Conservation (phyloP, 2,329 filamentous ascomycete genomes). For the Aspergillus pseudotamarii region DNA sequence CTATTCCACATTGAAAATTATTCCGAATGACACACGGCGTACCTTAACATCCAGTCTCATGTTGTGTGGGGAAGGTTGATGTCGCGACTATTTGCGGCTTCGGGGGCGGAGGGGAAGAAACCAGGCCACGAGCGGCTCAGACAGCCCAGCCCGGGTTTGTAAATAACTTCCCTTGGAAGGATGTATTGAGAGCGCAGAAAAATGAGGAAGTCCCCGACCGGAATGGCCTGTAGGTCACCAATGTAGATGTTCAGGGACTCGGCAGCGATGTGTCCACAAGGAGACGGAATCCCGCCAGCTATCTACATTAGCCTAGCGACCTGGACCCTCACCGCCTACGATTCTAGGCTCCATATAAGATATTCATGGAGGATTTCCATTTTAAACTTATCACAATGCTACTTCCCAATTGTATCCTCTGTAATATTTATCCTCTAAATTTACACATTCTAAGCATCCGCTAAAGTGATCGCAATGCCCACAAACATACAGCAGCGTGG, state of each 20-base stretch:
- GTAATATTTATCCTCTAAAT: not conserved
- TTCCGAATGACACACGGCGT: constrained; percentile 25
- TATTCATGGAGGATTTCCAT: not conserved
- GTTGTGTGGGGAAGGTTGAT: constrained; percentile 37
- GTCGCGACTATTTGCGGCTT: constrained; percentile 39
- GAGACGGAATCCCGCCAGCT: constrained; percentile 36
- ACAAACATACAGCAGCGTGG: not conserved
- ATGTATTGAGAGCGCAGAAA: constrained; percentile 7
- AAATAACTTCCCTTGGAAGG: constrained; percentile 15
- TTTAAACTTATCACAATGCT: not conserved
- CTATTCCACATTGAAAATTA: not conserved
- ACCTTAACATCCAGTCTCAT: constrained; percentile 67
- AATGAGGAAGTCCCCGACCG: constrained; percentile 20
- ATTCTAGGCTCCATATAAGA: constrained; percentile 13
- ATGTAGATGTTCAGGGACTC: constrained; percentile 19
- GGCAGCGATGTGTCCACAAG: constrained; percentile 38
- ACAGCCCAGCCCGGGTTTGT: constrained; percentile 31
- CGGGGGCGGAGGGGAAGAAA: constrained; percentile 32
- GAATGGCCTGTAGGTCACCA: constrained; percentile 21
- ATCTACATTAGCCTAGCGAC: constrained; percentile 33
- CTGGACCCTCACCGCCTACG: constrained; percentile 28
- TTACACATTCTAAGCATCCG: not conserved
- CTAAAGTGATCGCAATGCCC: not conserved
- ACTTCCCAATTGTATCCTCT: not conserved
- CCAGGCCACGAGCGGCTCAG: constrained; percentile 37